Evolutionary conservation across 345 rosid genomes (phyloP).

Genomic region (Mallotus nudiflorus): DNA sequence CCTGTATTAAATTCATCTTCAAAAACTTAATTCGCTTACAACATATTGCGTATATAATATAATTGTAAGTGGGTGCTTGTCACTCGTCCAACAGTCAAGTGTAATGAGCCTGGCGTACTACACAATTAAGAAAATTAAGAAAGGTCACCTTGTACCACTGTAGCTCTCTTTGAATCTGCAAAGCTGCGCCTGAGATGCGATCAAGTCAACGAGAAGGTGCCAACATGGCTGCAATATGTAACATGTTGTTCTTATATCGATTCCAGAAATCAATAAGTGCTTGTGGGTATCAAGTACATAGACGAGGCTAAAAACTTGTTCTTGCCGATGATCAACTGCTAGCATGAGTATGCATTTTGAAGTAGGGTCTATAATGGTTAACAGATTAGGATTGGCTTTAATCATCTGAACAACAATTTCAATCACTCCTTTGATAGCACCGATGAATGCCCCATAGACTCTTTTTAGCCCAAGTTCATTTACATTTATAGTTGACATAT

Average conservation of each 20-base stretch:
- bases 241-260: slow-evolving; percentile 18
- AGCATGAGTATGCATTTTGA: not conserved
- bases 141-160: slow-evolving; percentile 36
- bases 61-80: too few species aligned
- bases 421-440: not conserved
- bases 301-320: slow-evolving; percentile 17
- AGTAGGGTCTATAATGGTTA: not conserved
- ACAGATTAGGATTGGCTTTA: not conserved
- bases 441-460: not conserved
- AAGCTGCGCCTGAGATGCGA: slow-evolving; percentile 28
- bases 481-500: not conserved
- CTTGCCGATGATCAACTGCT: slow-evolving; percentile 23
- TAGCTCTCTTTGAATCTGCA: slow-evolving; percentile 38
- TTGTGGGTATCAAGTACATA: not conserved
- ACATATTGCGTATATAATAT: too few species aligned
- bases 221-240: slow-evolving; percentile 28
- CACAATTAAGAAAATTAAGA: too few species aligned
- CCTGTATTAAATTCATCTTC: slow-evolving; percentile 11
- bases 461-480: not conserved
- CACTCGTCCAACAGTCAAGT: too few species aligned
- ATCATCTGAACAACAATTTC: not conserved
- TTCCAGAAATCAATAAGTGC: not conserved
- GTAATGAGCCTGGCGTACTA: too few species aligned
- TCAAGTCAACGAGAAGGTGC: slow-evolving; percentile 22
- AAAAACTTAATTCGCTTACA: too few species aligned